Evolutionary conservation across 345 rosid genomes (phyloP).

Genomic region (Melastoma malabathricum): DNA sequence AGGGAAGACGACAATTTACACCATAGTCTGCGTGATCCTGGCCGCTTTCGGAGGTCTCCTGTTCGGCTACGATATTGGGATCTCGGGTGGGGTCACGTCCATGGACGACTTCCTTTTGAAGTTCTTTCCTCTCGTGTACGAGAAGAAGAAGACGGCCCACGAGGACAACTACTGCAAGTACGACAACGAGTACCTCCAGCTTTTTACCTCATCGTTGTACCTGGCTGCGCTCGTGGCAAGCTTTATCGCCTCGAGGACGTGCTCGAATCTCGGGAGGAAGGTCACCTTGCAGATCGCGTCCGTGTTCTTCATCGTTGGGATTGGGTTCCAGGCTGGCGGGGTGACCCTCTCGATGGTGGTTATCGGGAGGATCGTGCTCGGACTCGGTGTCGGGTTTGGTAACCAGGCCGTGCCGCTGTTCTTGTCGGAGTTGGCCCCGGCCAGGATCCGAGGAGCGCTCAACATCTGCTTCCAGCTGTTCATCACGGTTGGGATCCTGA

Average conservation of each 20-base stretch:
- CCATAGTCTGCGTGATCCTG: too few relatives aligned
- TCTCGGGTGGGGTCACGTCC: constrained; percentile 41
- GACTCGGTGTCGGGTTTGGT: too few relatives aligned
- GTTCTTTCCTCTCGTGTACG: constrained; percentile 28
- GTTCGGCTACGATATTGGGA: background rate
- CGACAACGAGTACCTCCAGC: constrained; percentile 31
- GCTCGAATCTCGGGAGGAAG: constrained; percentile 26
- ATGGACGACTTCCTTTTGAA: constrained; percentile 39
- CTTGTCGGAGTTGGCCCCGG: constrained; percentile 22
- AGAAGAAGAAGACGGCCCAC: constrained; percentile 19
- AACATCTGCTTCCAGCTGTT: constrained; percentile 19
- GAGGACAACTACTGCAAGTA: constrained; percentile 48
- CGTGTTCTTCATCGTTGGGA: constrained; percentile 23
- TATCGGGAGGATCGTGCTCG: too few relatives aligned
- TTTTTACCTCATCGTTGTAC: constrained; percentile 44
- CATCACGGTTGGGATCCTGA: constrained; percentile 1
- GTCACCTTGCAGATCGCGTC: constrained; percentile 30
- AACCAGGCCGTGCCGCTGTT: constrained; percentile 20
- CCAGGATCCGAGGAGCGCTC: constrained; percentile 16
- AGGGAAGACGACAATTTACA: too few relatives aligned
- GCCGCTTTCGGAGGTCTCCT: too few relatives aligned
- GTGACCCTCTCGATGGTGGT: constrained; percentile 2
- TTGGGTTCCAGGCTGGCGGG: constrained; percentile 13
- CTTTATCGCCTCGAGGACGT: constrained; percentile 23
- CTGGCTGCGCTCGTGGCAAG: constrained; percentile 33